Percentiles rank a stretch among this genome's conserved stretches.
Conservation (phyloP, 2,329 filamentous ascomycete species). For the Aaosphaeria arxii region DNA sequence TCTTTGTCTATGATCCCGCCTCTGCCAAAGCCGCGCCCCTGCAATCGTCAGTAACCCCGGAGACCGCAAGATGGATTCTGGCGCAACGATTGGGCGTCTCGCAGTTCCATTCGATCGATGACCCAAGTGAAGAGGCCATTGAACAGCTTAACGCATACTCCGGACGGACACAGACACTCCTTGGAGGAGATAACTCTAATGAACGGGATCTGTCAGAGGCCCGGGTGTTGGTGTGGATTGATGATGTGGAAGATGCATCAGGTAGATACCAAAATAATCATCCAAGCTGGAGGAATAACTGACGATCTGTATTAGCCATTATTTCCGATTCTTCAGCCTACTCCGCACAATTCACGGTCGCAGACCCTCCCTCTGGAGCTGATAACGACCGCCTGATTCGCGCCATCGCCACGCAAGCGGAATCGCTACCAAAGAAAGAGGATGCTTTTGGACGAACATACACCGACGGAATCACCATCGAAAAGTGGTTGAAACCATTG, state of each 20-base stretch:
- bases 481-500: constrained; percentile 14
- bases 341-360: constrained; percentile 28
- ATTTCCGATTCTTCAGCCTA: constrained; percentile 14
- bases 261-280: constrained; percentile 18
- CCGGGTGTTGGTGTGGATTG: constrained; percentile 39
- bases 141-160: constrained; percentile 48
- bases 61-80: constrained; percentile 49
- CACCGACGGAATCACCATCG: constrained; percentile 19
- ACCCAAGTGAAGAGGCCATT: constrained; percentile 40
- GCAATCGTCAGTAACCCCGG: constrained; percentile 31
- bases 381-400: constrained; percentile 35
- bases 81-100: constrained; percentile 51
- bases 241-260: constrained; percentile 35
- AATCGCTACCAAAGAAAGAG: constrained; percentile 22
- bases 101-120: constrained; percentile 45
- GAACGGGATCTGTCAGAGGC: constrained; percentile 11
- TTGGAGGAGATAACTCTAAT: constrained; percentile 28
- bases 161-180: constrained; percentile 38
- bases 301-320: constrained; percentile 15
- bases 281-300: neutral
- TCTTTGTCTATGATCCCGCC: constrained; percentile 36
- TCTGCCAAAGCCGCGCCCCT: constrained; percentile 7
- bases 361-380: constrained; percentile 25
- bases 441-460: constrained; percentile 27
- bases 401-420: constrained; percentile 35